Evolutionary conservation across 129 eudicot species (phyloP), one percentile per base, ranked within the genome.

Genomic region (Flaveria bidentis): DNA sequence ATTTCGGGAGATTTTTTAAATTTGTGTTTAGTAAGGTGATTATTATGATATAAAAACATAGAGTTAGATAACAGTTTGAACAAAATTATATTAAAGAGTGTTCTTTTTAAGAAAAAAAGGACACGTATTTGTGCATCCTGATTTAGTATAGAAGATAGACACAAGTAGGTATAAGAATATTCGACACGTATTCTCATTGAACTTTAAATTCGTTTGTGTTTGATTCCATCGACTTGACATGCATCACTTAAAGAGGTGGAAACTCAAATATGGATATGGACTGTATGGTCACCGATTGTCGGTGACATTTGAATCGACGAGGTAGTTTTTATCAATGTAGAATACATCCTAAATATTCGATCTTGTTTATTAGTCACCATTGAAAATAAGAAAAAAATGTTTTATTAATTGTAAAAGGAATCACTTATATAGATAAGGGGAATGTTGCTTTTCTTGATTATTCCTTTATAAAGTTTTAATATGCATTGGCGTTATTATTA

Each of bases 401-500:
- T 61, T 25, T 25, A 25, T 26, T 7, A 15, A 25, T 13, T 25
- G 3, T 11, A 25, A 61, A 61, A 61, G 67, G 42, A 26, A 61
- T 8, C 39, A 23, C 6, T 26, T 25, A 61, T 3, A 2, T 61
- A 8, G 67, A 61, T 61, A 63, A 63, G 69, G 30, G 20, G 22
- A 63, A 63, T 28, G 45, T 63, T 14, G 10, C 69, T 63, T 63
- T 49, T 63, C 69, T 15, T 10, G 15, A 66, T 69, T 71, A n/a
- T 66, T 64, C 67, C 67, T 61, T 61, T 25, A 18, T 16, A 1
- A 4, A 52, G 9, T 10, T 36, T 36, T 36, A 36, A 4, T 36
- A 5, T 36, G 36, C 36, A 30, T 4, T 30, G 5, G 0, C 4
- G 36, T 30, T 30, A 30, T 30, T 30, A 4, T 30, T 30, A 4